Conservation (phyloP, 2,329 filamentous ascomycete species). For the Fusarium sp. region DNA sequence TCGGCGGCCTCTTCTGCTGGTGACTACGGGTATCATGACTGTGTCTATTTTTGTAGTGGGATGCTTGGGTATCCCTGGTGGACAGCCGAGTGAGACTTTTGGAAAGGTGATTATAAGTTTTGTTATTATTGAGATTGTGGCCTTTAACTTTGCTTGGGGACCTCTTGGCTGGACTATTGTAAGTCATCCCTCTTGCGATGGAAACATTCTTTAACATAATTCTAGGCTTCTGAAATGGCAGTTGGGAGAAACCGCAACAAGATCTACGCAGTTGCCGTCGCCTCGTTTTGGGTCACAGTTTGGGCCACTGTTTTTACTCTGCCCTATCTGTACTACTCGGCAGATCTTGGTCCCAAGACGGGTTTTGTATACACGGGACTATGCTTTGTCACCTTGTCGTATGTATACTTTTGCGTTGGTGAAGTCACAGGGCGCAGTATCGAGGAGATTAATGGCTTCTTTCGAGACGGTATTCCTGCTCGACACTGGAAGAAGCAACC, state of each 20-base stretch:
- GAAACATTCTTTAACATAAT: neutral
- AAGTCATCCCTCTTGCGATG: neutral
- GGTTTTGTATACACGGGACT: constrained; percentile 53
- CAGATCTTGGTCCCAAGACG: constrained; percentile 52
- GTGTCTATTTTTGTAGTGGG: constrained; percentile 56
- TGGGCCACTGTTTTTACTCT: constrained; percentile 55
- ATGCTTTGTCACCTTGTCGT: constrained; percentile 49
- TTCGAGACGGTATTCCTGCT: constrained; percentile 44
- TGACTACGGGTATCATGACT: constrained; percentile 54
- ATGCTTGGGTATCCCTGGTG: constrained; percentile 52
- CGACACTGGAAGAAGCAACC: constrained; percentile 45
- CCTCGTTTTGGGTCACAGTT: constrained; percentile 56
- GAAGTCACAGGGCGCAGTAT: constrained; percentile 47
- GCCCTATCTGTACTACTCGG: constrained; percentile 56
- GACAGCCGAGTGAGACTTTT: constrained; percentile 42
- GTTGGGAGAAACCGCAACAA: constrained; percentile 58
- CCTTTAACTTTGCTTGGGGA: constrained; percentile 59
- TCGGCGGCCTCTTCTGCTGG: constrained; percentile 53
- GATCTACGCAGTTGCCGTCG: constrained; percentile 51
- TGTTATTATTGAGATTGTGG: constrained; percentile 55
- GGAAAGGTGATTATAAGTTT: constrained; percentile 56
- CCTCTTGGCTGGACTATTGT: constrained; percentile 54
- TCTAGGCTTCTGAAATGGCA: constrained; percentile 57
- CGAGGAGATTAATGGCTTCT: constrained; percentile 47
- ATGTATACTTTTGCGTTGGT: constrained; percentile 53